A percentile compares a stretch with the other conserved stretches of the same genome.
These are phyloP conservation scores for Trematosphaeria pertusa DNA, from an alignment of 2,329 filamentous ascomycete genomes.

Conservation along the genomic window DNA sequence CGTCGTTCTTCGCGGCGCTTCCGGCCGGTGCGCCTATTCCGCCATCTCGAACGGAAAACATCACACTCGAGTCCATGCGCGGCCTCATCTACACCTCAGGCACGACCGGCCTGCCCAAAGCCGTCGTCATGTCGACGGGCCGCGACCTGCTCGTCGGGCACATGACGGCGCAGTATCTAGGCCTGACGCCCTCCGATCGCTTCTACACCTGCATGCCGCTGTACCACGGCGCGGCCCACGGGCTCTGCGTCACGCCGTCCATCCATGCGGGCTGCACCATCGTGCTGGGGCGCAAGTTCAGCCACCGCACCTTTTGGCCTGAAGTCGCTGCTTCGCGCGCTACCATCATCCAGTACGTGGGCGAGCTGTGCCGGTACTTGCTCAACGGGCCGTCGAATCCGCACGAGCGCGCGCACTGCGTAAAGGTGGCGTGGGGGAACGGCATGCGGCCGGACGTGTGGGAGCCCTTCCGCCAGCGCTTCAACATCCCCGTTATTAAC, in stretches of 20 bases:
- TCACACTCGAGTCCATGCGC: constrained; percentile 36
- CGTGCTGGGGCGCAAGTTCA: constrained; percentile 40
- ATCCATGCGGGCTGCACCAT: constrained; percentile 43
- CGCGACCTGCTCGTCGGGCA: constrained; percentile 37
- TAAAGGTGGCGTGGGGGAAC: constrained; percentile 48
- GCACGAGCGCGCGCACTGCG: constrained; percentile 41
- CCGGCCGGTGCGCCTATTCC: constrained; percentile 31
- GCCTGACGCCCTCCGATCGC: constrained; percentile 33
- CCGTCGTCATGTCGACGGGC: constrained; percentile 33
- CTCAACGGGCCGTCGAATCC: constrained; percentile 41
- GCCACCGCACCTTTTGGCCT: constrained; percentile 47
- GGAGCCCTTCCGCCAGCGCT: constrained; percentile 49
- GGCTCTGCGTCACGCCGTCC: constrained; percentile 34
- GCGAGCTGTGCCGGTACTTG: constrained; percentile 47
- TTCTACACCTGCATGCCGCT: constrained; percentile 50
- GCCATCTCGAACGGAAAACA: constrained; percentile 26
- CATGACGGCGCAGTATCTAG: constrained; percentile 30
- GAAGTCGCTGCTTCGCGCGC: constrained; percentile 41
- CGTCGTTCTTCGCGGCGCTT: constrained; percentile 32
- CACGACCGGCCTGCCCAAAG: constrained; percentile 46
- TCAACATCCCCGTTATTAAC: constrained; percentile 47
- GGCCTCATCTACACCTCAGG: constrained; percentile 46
- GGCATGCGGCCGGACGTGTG: constrained; percentile 53
- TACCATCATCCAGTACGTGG: constrained; percentile 47
- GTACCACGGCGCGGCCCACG: constrained; percentile 45